phyloP scores from a whole-genome alignment of 2,329 filamentous ascomycete genomes.

The Fusarium secorum region DNA sequence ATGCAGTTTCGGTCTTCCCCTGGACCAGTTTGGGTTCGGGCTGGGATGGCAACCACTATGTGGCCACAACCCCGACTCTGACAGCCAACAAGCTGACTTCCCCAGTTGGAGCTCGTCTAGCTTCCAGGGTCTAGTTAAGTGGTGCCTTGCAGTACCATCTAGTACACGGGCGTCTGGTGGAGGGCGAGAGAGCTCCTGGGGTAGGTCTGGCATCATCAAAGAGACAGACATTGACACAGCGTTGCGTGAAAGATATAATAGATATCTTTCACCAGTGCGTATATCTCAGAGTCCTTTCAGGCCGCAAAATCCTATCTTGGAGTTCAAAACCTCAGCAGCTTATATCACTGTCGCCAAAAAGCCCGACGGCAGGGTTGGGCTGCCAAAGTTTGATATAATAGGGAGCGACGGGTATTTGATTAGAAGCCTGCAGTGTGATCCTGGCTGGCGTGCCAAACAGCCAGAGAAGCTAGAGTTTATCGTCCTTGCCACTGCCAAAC shows the following conservation, averaged over 20 bases:
- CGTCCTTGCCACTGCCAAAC: background rate
- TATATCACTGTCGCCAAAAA: background rate
- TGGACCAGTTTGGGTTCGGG: background rate
- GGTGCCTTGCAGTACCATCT: background rate
- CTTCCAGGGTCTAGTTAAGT: background rate
- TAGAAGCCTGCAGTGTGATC: background rate
- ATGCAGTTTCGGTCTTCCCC: background rate
- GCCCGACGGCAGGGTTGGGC: fast-evolving
- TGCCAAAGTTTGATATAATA: background rate
- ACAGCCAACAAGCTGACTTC: fast-evolving
- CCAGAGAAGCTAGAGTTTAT: background rate
- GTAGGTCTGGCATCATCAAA: background rate
- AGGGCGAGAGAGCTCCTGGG: background rate
- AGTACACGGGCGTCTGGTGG: background rate
- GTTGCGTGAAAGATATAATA: background rate
- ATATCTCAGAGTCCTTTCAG: fast-evolving
- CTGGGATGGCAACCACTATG: background rate
- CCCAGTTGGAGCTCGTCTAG: background rate
- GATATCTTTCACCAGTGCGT: background rate
- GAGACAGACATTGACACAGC: background rate
- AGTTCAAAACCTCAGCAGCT: background rate
- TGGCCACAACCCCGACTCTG: background rate
- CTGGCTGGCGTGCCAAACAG: background rate
- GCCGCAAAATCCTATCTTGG: fast-evolving
- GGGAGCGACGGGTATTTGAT: fast-evolving